These are phyloP conservation scores for Boletellus ananas DNA, from an alignment of 768 basidiomycete species.

Conservation along the genomic window DNA sequence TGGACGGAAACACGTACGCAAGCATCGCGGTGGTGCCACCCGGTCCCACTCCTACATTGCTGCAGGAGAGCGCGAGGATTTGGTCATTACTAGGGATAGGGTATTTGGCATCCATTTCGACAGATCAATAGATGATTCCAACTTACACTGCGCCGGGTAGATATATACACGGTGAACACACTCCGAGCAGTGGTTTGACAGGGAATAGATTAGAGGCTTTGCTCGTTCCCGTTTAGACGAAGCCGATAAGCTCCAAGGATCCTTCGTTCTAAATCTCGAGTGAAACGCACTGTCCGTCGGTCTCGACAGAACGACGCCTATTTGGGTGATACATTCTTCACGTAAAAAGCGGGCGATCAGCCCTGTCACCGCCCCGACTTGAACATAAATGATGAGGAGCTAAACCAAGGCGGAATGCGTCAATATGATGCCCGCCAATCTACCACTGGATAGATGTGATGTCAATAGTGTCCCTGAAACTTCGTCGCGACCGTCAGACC, in stretches of 20 bases:
- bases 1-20: constrained; percentile 50
- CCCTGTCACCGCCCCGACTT: constrained; percentile 7
- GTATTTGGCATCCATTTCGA: constrained; percentile 32
- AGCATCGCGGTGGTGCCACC: constrained; percentile 81
- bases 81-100: constrained; percentile 39
- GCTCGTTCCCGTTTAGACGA: constrained; percentile 20
- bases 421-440: constrained; percentile 21
- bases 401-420: constrained; percentile 24
- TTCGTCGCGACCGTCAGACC: constrained; percentile 13
- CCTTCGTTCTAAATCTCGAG: constrained; percentile 19
- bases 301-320: constrained; percentile 12
- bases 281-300: constrained; percentile 10
- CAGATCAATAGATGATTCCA: constrained; percentile 7
- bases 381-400: constrained; percentile 11
- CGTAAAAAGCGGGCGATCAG: constrained; percentile 20
- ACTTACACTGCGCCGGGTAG: constrained; percentile 19
- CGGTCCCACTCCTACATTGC: constrained; percentile 74
- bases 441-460: constrained; percentile 16
- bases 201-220: constrained; percentile 10
- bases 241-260: constrained; percentile 22
- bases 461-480: constrained; percentile 22
- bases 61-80: constrained; percentile 58
- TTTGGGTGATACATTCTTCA: constrained; percentile 13
- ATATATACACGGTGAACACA: constrained; percentile 24
- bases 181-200: constrained; percentile 13